Conservation (phyloP, 2,329 filamentous ascomycete species). For the Colletotrichum australisinense region DNA sequence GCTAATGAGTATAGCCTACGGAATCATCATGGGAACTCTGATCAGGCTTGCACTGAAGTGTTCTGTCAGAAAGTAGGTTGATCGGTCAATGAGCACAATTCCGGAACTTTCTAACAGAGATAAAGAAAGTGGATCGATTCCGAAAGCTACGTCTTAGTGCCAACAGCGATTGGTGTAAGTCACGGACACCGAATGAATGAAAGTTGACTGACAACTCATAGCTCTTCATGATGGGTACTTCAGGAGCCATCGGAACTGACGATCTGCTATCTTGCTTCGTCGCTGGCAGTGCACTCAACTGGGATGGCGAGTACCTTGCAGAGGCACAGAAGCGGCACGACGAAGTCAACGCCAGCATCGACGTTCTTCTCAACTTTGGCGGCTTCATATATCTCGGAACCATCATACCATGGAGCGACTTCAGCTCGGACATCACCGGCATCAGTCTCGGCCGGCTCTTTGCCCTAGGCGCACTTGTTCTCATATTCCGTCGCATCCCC, state of each 20-base stretch:
- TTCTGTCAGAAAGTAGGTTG: conserved; percentile 46
- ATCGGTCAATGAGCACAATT: not conserved
- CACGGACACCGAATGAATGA: conserved; percentile 38
- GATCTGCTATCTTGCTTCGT: conserved; percentile 71
- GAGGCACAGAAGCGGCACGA: conserved; percentile 68
- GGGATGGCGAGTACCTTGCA: conserved; percentile 69
- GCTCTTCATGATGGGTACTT: conserved; percentile 69
- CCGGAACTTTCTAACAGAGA: not conserved
- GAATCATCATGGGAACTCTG: conserved; percentile 60
- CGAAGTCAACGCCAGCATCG: conserved; percentile 69
- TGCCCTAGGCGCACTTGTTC: conserved; percentile 61
- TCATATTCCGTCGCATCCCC: conserved; percentile 67
- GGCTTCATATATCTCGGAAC: conserved; percentile 71
- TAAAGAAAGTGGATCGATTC: conserved; percentile 64
- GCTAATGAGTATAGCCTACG: conserved; percentile 63
- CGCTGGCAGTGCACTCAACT: conserved; percentile 70
- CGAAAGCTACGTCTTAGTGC: conserved; percentile 65
- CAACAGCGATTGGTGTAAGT: conserved; percentile 58
- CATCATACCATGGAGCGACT: conserved; percentile 66
- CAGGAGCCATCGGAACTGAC: conserved; percentile 67
- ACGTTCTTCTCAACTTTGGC: conserved; percentile 69
- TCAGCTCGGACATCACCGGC: conserved; percentile 64
- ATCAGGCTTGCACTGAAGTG: conserved; percentile 59
- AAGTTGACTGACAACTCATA: conserved; percentile 36
- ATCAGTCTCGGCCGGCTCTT: conserved; percentile 63